Percentiles rank a stretch among this genome's conserved stretches.
Evolutionary conservation across 257 asterid species (phyloP).

Genomic region (Plectranthus barbatus): DNA sequence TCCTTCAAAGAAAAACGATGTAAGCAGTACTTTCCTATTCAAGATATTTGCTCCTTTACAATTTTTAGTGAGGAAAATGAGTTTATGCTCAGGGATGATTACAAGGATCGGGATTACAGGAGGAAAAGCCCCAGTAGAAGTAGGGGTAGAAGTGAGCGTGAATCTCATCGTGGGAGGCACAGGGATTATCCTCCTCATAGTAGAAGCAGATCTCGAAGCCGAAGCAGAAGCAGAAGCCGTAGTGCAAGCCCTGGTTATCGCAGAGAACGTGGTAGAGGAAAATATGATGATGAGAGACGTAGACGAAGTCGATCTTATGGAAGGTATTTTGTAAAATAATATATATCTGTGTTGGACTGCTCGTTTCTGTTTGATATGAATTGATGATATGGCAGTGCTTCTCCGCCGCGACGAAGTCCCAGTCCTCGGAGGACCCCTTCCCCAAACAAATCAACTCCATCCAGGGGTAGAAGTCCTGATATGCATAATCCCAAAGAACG

Average conservation of each 20-base stretch:
- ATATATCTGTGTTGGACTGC: neutral
- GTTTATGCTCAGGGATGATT: constrained; percentile 39
- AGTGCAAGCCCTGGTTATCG: constrained; percentile 62
- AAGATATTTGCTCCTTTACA: neutral
- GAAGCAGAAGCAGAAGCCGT: constrained; percentile 62
- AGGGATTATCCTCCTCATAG: constrained; percentile 42
- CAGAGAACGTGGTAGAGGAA: constrained; percentile 69
- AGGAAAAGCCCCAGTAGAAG: constrained; percentile 80
- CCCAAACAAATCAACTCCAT: constrained; percentile 45
- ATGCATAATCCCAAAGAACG: constrained; percentile 36
- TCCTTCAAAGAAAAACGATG: neutral
- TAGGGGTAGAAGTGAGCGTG: constrained; percentile 68
- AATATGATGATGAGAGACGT: constrained; percentile 64
- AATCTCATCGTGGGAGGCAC: constrained; percentile 56
- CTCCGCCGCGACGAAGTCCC: constrained; percentile 68
- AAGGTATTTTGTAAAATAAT: constrained; percentile 35
- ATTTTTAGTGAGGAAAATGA: neutral
- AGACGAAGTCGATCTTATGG: constrained; percentile 68
- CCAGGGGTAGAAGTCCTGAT: constrained; percentile 67
- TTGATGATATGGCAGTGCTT: constrained; percentile 39
- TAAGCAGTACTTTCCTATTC: neutral
- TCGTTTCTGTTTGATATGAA: neutral
- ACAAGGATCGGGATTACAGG: constrained; percentile 54
- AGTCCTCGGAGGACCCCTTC: constrained; percentile 70
- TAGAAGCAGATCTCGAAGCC: constrained; percentile 44